phyloP scores from a whole-genome alignment of 306 rosid genomes.

The Parietaria judaica region DNA sequence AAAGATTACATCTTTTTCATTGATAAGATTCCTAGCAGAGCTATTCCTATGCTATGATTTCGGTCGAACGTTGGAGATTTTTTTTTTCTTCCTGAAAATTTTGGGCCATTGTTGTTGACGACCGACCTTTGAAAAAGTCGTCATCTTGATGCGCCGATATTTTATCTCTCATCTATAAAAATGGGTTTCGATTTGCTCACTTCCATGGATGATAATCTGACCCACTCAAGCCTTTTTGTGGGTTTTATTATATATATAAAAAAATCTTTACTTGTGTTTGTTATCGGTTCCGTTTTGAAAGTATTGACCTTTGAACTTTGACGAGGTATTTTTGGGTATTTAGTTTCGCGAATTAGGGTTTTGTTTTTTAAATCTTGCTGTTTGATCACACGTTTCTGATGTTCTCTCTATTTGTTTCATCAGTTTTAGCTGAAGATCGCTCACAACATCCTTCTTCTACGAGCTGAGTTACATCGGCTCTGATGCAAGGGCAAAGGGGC shows the following conservation, averaged over 20 bases:
- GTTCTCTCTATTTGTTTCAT: slow-evolving; percentile 20
- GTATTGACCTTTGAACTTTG: slow-evolving; percentile 30
- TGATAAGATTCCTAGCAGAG: slow-evolving; percentile 6
- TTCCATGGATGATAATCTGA: neutral
- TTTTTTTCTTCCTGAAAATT: slow-evolving; percentile 8
- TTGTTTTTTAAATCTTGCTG: neutral
- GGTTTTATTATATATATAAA: neutral
- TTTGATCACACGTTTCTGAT: neutral
- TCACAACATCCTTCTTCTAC: slow-evolving; percentile 17
- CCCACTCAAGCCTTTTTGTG: neutral
- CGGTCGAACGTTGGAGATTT: slow-evolving; percentile 7
- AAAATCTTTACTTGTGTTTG: neutral
- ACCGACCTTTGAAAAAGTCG: slow-evolving; percentile 26
- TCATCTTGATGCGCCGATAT: neutral
- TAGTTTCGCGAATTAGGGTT: slow-evolving; percentile 13
- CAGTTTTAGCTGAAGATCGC: slow-evolving; percentile 36
- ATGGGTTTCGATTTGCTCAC: slow-evolving; percentile 12
- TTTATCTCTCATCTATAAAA: slow-evolving; percentile 9
- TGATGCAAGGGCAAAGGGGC: slow-evolving; percentile 98
- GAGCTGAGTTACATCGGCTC: slow-evolving; percentile 26
- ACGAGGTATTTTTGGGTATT: slow-evolving; percentile 6
- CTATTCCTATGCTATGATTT: neutral
- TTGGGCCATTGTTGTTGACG: slow-evolving; percentile 16
- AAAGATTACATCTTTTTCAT: slow-evolving; percentile 14
- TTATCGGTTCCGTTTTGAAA: slow-evolving; percentile 14